Base-by-base conservation (phyloP, 192 early-diverging fungal genomes). In the Coemansia aciculifera region DNA sequence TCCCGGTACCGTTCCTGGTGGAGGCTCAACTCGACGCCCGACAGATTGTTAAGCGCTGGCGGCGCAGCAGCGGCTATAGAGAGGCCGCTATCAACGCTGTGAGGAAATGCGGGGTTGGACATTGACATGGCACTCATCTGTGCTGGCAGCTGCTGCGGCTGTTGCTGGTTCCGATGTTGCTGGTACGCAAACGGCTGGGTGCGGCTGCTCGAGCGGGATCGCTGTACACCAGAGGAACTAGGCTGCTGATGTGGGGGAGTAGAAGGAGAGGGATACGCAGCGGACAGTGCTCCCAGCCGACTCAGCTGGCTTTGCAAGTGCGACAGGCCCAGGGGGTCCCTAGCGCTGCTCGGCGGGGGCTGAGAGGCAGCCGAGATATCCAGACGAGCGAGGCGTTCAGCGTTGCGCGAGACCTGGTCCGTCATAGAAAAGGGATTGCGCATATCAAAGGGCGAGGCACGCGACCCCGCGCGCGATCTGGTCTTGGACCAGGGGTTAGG, bases 1-100 rank as follows among this genome's bases (percentile, higher is more conserved):
- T 80, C 68, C 59, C 81, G 84, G 76, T 89, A 93, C 40, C 86
- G 86, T 63, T 79, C 89, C 85, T 71, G 63, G 63, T 43, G 61
- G 34, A 38, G 15, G 37, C 36, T 42, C 17, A 48, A 59, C 11
- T 65, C 49, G 3, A 11, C 42, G 0, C 64, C 57, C 34, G 68
- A 57, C 23, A 70, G 34, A 19, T 19, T 29, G 52, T 31, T 32
- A 56, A 56, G 52, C 6, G 44, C 44, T 13, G 70, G 38, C 36
- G 21, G 48, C 27, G 48, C 62, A 24, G 59, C 62, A 24, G 59
- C 59, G 1, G 72, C 8, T 38, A 24, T 29, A 15, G 21, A 39
- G 23, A 36, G 67, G 17, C 34, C 46, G 52, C 36, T 12, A 37
- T 62, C 17, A 39, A 8, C 24, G 27, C 32, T 32, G 42, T n/a